Evolutionary conservation across 108 stramenopile species (phyloP), one percentile per base, ranked within the genome.

Genomic region (Skeletonema potamos): DNA sequence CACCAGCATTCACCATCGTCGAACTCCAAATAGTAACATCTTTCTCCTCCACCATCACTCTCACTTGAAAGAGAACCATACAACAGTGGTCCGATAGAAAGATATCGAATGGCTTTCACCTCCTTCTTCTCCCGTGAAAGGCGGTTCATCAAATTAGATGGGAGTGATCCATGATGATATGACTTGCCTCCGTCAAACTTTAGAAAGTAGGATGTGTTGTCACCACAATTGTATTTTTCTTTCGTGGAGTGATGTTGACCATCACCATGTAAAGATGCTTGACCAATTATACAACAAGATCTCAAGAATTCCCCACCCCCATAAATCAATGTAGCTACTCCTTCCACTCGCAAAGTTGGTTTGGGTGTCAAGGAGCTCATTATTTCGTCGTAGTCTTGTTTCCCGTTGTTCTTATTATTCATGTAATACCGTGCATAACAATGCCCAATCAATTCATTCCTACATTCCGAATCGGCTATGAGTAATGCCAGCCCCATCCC

Each of bases 1-100:
- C 92, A 94, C 86, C 83, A 90, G 34, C 75, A 77, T 65, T 94
- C 85, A 29, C 90, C 90, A 27, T 83, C 71, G 17, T 79, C 72
- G 46, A 91, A 87, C 58, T 89, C 80, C 48, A 79, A 87, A 81
- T 78, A 94, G 59, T 94, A 92, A 56, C 68, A 87, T 20, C 85
- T 85, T 10, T 44, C 46, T 51, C 17, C 37, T 13, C 12, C 61
- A 30, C 39, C 39, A 2, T 6, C 62, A 24, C 28, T 27, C 2
- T 26, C 27, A 32, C 60, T 48, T 10, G 34, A 10, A 4, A 10
- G 6, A 36, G 34, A 17, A 17, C 46, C 32, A 56, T n/a, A 15
- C 7, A 26, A 30, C 32, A 62, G 56, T 27, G 89, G 82, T 36
- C 92, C 92, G 26, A 84, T 87, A 27, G 86, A 82, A 32, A 93